These are phyloP conservation scores for Sedum album DNA, from an alignment of 164 flowering plant genomes.

Conservation along the genomic window DNA sequence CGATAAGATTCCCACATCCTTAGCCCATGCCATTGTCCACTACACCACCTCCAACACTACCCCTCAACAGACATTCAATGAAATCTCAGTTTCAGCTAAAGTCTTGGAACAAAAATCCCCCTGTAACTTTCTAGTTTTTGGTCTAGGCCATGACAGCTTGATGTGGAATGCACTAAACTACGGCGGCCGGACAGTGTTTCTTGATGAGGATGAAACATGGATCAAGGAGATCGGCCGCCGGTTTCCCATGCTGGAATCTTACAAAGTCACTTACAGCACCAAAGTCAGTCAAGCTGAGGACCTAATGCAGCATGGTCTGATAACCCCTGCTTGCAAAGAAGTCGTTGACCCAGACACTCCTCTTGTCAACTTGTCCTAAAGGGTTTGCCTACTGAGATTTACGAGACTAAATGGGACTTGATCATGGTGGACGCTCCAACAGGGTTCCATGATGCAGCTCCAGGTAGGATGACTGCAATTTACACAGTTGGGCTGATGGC, in stretches of 20 bases:
- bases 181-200: constrained; percentile 71
- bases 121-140: constrained; percentile 86
- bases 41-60: constrained; percentile 59
- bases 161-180: constrained; percentile 78
- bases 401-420: constrained; percentile 70
- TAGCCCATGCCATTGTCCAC: constrained; percentile 43
- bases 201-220: constrained; percentile 79
- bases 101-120: constrained; percentile 56
- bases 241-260: constrained; percentile 52
- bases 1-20: constrained; percentile 44
- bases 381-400: constrained; percentile 50
- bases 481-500: constrained; percentile 90
- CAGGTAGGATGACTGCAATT: constrained; percentile 84
- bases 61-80: constrained; percentile 66
- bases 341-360: constrained; percentile 38
- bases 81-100: constrained; percentile 43
- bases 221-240: constrained; percentile 39
- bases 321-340: constrained; percentile 34
- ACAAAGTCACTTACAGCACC: constrained; percentile 56
- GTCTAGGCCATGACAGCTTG: constrained; percentile 82
- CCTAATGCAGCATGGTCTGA: constrained; percentile 40
- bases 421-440: constrained; percentile 96
- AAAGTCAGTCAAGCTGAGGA: constrained; percentile 51
- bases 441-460: constrained; percentile 73
- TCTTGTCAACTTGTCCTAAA: constrained; percentile 53